Percentiles rank a stretch among this genome's conserved stretches.
These are phyloP conservation scores for Jamesozyma jinghongensis DNA, from an alignment of 805 yeast species.

Conservation along the genomic window DNA sequence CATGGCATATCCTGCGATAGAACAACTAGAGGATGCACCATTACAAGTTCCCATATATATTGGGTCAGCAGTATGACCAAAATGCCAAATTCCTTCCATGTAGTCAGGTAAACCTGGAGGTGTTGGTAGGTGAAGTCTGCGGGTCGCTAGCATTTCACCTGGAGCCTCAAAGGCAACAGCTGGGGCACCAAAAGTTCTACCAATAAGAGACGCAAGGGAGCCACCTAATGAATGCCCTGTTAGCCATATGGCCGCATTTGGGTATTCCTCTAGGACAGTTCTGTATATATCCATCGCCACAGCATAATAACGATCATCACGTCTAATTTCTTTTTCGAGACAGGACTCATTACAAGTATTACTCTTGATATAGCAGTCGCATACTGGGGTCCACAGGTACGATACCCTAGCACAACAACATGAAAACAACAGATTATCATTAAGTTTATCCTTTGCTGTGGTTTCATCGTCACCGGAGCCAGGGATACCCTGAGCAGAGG, in stretches of 20 bases:
- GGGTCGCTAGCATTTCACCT: conserved; percentile 77
- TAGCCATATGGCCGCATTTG: conserved; percentile 70
- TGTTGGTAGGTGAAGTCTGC: conserved; percentile 77
- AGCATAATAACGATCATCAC: conserved; percentile 73
- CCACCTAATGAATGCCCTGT: conserved; percentile 97
- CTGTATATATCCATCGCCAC: conserved; percentile 70
- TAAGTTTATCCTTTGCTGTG: conserved; percentile 66
- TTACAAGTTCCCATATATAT: conserved; percentile 94
- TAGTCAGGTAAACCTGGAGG: conserved; percentile 82
- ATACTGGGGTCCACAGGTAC: conserved; percentile 88
- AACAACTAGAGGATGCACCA: conserved; percentile 84
- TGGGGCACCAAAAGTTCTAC: conserved; percentile 84
- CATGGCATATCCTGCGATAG: conserved; percentile 93
- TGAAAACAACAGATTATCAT: conserved; percentile 82
- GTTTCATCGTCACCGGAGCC: conserved; percentile 79
- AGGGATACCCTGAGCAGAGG: conserved; percentile 69
- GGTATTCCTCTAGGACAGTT: conserved; percentile 59
- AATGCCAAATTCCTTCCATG: conserved; percentile 82
- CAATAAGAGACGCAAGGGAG: conserved; percentile 67
- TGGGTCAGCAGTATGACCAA: conserved; percentile 97
- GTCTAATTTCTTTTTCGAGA: conserved; percentile 61
- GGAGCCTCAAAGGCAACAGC: conserved; percentile 90
- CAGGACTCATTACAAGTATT: conserved; percentile 87
- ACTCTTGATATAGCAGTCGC: conserved; percentile 80
- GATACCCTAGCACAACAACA: conserved; percentile 95